phyloP scores from a whole-genome alignment of 163 green algal genomes.

The Scenedesmus sp. region DNA sequence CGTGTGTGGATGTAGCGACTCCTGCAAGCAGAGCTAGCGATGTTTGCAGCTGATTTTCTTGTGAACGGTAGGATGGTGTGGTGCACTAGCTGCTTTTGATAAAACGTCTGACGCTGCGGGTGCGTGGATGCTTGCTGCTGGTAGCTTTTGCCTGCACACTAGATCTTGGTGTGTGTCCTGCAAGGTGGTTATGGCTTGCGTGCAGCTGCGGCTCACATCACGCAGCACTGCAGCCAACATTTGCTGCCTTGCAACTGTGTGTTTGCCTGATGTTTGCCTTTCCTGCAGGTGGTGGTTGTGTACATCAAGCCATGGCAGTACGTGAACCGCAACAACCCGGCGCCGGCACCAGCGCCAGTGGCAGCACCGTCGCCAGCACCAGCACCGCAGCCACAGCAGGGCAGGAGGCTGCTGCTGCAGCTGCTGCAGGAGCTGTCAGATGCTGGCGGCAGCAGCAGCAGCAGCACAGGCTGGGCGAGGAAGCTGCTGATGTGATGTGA shows the following conservation, averaged over 20 bases:
- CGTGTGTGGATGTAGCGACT: no score
- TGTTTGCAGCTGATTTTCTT: background rate
- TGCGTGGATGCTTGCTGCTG: no score
- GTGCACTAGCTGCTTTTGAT: no score
- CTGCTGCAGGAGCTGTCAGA: background rate
- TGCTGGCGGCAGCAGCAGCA: background rate
- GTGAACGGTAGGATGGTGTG: no score
- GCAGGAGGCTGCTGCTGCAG: constrained; percentile 18
- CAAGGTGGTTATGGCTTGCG: no score
- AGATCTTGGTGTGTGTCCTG: no score
- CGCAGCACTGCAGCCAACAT: background rate
- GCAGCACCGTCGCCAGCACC: background rate
- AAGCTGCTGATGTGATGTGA: constrained; percentile 10
- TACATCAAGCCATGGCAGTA: constrained; percentile 23
- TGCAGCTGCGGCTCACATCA: no score
- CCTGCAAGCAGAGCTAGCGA: background rate
- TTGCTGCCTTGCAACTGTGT: background rate
- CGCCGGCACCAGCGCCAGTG: background rate
- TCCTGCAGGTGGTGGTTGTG: constrained; percentile 30
- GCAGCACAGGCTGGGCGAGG: background rate
- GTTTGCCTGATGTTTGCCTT: background rate
- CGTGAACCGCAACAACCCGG: background rate
- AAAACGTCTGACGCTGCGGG: no score
- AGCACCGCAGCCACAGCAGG: background rate
- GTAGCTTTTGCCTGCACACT: no score